These are phyloP conservation scores for Cyberlindnera americana DNA, from an alignment of 805 yeast species.

Conservation along the genomic window DNA sequence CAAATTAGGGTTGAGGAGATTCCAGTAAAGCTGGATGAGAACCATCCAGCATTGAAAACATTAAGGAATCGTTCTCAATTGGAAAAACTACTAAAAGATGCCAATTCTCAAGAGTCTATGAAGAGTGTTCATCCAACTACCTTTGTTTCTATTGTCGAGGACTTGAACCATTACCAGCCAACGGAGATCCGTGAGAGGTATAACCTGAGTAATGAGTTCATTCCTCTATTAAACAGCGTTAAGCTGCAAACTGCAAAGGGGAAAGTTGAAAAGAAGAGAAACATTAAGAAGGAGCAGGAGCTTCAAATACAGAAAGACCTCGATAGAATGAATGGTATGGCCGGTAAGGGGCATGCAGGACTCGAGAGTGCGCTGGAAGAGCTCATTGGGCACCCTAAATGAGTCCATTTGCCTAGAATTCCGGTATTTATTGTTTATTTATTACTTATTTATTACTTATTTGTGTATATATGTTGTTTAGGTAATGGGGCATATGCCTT, in stretches of 20 bases:
- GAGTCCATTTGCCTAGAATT: no score
- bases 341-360: constrained; percentile 9
- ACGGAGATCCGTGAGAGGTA: constrained; percentile 16
- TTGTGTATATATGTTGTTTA: background rate
- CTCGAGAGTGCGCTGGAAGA: constrained; percentile 20
- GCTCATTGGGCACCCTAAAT: constrained; percentile 4
- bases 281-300: constrained; percentile 8
- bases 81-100: constrained; percentile 13
- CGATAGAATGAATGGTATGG: constrained; percentile 18
- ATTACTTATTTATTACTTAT: background rate
- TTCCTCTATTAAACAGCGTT: background rate
- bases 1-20: constrained; percentile 16
- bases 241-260: constrained; percentile 10
- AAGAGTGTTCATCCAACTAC: constrained; percentile 17
- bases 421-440: background rate
- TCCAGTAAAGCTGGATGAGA: constrained; percentile 19
- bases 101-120: background rate
- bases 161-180: constrained; percentile 14
- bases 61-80: constrained; percentile 16
- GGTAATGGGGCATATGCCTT: no score
- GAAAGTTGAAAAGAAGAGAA: constrained; percentile 1
- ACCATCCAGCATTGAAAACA: constrained; percentile 20
- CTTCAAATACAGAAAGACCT: constrained; percentile 9
- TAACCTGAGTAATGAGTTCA: constrained; percentile 7
- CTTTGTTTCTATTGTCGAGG: constrained; percentile 21